Conservation (phyloP, 1,284 basidiomycete species). For the Laetiporus sulphureus region DNA sequence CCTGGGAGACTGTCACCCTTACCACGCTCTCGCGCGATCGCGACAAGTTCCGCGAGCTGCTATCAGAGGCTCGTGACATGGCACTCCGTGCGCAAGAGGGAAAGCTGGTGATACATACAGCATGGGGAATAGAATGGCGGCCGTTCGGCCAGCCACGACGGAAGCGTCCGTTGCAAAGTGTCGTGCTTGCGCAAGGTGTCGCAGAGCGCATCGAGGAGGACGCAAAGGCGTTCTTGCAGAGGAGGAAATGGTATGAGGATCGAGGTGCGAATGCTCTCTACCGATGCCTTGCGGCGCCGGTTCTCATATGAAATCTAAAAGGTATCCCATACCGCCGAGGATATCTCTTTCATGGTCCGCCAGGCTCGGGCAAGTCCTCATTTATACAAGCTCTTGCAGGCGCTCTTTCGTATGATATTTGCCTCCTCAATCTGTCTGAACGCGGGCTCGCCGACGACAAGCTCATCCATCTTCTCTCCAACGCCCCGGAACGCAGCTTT, state of each 20-base stretch:
- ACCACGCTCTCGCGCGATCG: constrained; percentile 89
- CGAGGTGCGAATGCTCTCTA: constrained; percentile 55
- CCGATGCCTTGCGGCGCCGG: background rate
- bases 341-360: constrained; percentile 93
- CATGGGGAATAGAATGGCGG: constrained; percentile 95
- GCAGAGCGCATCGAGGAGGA: constrained; percentile 79
- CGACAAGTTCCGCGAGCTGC: constrained; percentile 71
- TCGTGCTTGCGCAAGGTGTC: constrained; percentile 82
- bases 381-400: constrained; percentile 98
- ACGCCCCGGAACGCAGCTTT: constrained; percentile 89
- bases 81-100: constrained; percentile 87
- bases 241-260: constrained; percentile 94
- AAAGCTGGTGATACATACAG: constrained; percentile 93
- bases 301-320: constrained; percentile 25
- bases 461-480: constrained; percentile 88
- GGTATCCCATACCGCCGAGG: constrained; percentile 97
- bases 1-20: constrained; percentile 97
- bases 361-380: constrained; percentile 97
- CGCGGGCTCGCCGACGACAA: constrained; percentile 96
- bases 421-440: constrained; percentile 93
- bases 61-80: constrained; percentile 84
- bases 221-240: constrained; percentile 74
- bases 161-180: constrained; percentile 84
- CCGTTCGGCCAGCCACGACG: constrained; percentile 91
- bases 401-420: constrained; percentile 90